A percentile compares a stretch with the other conserved stretches of the same genome.
phyloP scores from a whole-genome alignment of 129 eudicot species.

The Dittrichia graveolens region DNA sequence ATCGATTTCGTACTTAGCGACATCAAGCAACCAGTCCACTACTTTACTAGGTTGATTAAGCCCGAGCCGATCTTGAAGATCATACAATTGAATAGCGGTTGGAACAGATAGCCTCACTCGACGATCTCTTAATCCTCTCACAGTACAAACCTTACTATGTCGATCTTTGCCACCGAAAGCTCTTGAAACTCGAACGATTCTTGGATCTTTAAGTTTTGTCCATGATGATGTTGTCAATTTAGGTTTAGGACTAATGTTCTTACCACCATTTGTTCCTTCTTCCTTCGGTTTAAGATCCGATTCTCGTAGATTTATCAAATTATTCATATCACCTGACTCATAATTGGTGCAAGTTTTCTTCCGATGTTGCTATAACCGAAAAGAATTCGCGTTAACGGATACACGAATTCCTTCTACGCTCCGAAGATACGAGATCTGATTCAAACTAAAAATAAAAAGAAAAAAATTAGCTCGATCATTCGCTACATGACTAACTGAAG shows the following conservation, averaged over 20 bases:
- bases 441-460: background rate
- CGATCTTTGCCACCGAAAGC: constrained; percentile 93
- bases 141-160: constrained; percentile 92
- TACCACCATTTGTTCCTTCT: constrained; percentile 35
- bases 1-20: constrained; percentile 74
- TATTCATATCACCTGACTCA: constrained; percentile 41
- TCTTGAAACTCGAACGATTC: constrained; percentile 82
- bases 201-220: constrained; percentile 80
- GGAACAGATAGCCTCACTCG: constrained; percentile 83
- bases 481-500: background rate
- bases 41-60: constrained; percentile 88
- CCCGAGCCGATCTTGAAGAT: constrained; percentile 90
- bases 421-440: background rate
- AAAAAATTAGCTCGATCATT: background rate
- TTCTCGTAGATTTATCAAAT: constrained; percentile 31
- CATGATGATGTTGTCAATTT: constrained; percentile 54
- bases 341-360: constrained; percentile 19
- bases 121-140: constrained; percentile 82
- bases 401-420: background rate
- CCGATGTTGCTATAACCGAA: background rate
- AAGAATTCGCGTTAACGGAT: background rate
- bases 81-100: constrained; percentile 85
- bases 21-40: constrained; percentile 86
- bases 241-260: constrained; percentile 24
- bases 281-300: constrained; percentile 33